Evolutionary conservation across 2,329 filamentous ascomycete genomes (phyloP).

Genomic region (Pseudopyrenochaeta lycopersici): DNA sequence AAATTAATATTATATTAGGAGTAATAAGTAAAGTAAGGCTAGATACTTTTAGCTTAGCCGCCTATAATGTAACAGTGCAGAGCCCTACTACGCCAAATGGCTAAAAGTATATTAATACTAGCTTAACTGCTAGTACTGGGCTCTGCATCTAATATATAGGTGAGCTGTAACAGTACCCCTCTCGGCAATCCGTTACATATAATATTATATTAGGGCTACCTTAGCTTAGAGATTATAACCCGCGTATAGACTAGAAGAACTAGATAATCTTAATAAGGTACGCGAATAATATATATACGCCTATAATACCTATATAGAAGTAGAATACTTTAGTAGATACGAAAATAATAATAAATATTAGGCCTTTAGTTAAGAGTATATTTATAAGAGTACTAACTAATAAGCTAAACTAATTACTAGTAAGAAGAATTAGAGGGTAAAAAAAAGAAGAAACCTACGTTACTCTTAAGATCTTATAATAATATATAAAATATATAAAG

Average conservation of each 20-base stretch:
- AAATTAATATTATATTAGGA: neutral
- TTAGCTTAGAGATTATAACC: slow-evolving; percentile 1
- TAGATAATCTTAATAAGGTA: neutral
- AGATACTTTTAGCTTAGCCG: neutral
- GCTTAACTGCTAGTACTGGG: no score
- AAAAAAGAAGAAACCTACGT: neutral
- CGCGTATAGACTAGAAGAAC: slow-evolving; percentile 1
- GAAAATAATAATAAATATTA: slow-evolving; percentile 1
- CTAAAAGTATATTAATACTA: no score
- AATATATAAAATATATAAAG: neutral
- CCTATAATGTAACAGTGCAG: no score
- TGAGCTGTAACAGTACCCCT: no score
- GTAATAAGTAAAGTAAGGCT: neutral
- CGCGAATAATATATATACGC: neutral
- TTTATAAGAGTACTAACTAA: neutral
- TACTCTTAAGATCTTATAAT: neutral
- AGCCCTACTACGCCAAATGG: no score
- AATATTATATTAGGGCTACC: slow-evolving; percentile 2
- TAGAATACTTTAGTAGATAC: neutral
- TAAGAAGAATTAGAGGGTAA: neutral
- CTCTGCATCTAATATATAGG: no score
- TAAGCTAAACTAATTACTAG: neutral
- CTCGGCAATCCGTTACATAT: no score
- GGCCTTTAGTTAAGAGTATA: neutral
- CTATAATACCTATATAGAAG: neutral